Percentiles rank a stretch among this genome's conserved stretches.
These are phyloP conservation scores for Xylariaceae sp. DNA, from an alignment of 2,329 filamentous ascomycete species.

Conservation along the genomic window DNA sequence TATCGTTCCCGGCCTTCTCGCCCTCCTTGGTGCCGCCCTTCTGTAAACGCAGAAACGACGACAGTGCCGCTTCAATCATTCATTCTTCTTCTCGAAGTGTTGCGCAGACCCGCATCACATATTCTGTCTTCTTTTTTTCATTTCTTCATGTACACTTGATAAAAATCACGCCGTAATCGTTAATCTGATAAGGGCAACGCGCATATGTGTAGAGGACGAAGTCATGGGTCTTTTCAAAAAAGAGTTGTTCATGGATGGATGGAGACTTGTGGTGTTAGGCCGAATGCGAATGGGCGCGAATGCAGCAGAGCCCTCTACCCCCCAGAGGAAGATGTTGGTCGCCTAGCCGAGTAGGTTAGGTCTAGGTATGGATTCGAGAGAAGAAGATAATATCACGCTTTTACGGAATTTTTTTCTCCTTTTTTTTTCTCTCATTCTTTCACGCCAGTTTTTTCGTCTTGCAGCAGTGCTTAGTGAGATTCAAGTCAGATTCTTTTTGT, in stretches of 20 bases:
- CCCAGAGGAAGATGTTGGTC: too few relatives aligned
- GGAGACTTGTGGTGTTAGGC: too few relatives aligned
- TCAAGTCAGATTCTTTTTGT: too few relatives aligned
- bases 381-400: too few relatives aligned
- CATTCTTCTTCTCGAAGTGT: not conserved
- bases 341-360: too few relatives aligned
- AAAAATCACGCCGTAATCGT: slow-evolving; percentile 6
- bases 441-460: too few relatives aligned
- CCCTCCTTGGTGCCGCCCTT: slow-evolving; percentile 25
- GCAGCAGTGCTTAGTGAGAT: too few relatives aligned
- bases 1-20: slow-evolving; percentile 26
- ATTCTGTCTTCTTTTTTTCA: not conserved
- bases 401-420: too few relatives aligned
- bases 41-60: slow-evolving; percentile 17
- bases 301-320: too few relatives aligned
- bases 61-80: not conserved
- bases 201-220: slow-evolving; percentile 7
- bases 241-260: not conserved
- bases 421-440: too few relatives aligned
- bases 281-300: too few relatives aligned
- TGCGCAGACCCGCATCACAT: not conserved
- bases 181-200: slow-evolving; percentile 8
- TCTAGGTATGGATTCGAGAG: too few relatives aligned
- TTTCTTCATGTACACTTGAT: slow-evolving; percentile 7
- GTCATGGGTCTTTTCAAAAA: not conserved